Percentiles rank a stretch among this genome's conserved stretches.
phyloP scores from a whole-genome alignment of 129 eudicot genomes.

The Cynara cardunculus region DNA sequence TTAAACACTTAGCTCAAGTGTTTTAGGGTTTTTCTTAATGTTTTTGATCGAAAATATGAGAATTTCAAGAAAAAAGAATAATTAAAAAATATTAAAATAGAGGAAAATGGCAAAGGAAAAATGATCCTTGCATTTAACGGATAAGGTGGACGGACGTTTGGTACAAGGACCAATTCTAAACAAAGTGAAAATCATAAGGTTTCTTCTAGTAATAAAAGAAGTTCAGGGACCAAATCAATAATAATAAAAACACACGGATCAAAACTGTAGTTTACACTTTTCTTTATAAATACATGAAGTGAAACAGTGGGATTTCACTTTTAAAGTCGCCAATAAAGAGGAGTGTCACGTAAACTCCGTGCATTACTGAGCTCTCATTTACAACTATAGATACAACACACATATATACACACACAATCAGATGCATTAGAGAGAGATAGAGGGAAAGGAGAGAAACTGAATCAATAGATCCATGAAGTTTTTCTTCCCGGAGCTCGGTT shows the following conservation, averaged over 20 bases:
- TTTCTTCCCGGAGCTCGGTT: slow-evolving; percentile 42
- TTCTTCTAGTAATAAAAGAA: neutral
- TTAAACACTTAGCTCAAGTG: too few species aligned
- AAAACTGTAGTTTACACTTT: neutral
- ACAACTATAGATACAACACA: slow-evolving; percentile 11
- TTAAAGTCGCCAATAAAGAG: slow-evolving; percentile 22
- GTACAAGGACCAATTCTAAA: neutral
- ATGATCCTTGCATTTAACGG: neutral
- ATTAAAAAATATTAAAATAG: too few species aligned
- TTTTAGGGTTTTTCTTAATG: neutral
- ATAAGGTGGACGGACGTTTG: neutral
- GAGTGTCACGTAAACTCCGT: slow-evolving; percentile 22
- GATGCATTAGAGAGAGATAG: neutral
- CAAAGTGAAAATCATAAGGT: neutral
- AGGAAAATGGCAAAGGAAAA: neutral
- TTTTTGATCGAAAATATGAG: neutral
- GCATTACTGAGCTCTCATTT: neutral
- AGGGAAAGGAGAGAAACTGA: neutral
- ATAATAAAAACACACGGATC: neutral
- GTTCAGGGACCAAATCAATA: neutral
- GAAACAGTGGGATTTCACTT: slow-evolving; percentile 24
- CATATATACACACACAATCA: slow-evolving; percentile 1
- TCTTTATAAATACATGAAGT: slow-evolving; percentile 24
- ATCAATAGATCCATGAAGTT: slow-evolving; percentile 38
- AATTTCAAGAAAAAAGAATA: neutral